Evolutionary conservation across 768 basidiomycete species (phyloP).

Genomic region (Lactarius sp.): DNA sequence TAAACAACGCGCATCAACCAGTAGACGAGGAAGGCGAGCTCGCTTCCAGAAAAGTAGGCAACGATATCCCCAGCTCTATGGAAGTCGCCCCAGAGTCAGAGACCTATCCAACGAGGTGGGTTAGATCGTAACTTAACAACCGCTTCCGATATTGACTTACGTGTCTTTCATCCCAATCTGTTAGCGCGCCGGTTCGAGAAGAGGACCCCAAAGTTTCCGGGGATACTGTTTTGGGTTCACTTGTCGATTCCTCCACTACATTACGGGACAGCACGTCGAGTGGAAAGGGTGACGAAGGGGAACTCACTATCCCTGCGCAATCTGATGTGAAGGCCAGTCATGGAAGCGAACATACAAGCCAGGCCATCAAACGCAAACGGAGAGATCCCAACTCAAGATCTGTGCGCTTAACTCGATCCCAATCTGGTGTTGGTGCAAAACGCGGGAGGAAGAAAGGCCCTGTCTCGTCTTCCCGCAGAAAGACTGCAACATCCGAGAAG

Average conservation of each 20-base stretch:
- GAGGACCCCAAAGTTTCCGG: not conserved
- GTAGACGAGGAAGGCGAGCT: not conserved
- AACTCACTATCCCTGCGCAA: not conserved
- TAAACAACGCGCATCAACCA: not conserved
- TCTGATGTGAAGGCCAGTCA: not conserved
- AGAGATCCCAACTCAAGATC: constrained; percentile 17
- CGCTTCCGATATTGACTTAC: not conserved
- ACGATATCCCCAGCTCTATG: not conserved
- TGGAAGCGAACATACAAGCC: not conserved
- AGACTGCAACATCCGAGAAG: constrained; percentile 12
- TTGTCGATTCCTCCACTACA: not conserved
- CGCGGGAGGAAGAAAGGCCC: constrained; percentile 1
- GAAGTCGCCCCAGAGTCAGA: not conserved
- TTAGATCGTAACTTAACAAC: not conserved
- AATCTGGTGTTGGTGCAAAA: constrained; percentile 19
- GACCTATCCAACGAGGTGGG: constrained; percentile 3
- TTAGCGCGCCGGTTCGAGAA: not conserved
- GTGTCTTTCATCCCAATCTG: not conserved
- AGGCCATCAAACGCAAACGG: constrained; percentile 30
- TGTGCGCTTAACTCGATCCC: constrained; percentile 28
- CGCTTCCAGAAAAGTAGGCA: not conserved
- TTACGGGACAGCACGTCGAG: not conserved
- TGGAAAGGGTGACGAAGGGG: not conserved
- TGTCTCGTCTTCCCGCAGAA: not conserved
- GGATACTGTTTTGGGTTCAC: not conserved